Evolutionary conservation across 495 filamentous ascomycete species (phyloP).

Genomic region (Aspergillus homomorphus): DNA sequence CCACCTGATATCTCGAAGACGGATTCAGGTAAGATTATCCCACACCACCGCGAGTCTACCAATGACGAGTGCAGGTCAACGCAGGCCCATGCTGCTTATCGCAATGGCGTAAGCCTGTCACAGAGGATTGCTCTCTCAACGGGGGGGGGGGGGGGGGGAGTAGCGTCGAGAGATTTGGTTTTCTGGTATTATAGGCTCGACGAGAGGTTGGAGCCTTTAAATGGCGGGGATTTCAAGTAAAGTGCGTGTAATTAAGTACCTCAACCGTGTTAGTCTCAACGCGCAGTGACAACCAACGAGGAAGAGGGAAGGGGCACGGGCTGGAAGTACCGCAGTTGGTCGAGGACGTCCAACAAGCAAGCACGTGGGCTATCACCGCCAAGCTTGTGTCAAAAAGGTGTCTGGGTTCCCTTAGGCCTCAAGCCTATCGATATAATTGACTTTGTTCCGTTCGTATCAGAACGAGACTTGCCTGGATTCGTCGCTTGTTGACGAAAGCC

Average conservation of each 20-base stretch:
- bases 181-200: not conserved
- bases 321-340: not conserved
- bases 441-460: not conserved
- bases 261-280: not conserved
- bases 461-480: not conserved
- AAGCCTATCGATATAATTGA: not conserved
- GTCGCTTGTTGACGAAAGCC: not conserved
- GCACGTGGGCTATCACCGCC: not conserved
- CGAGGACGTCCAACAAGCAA: not conserved
- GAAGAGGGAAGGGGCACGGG: not conserved
- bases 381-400: not conserved
- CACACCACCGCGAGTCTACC: not conserved
- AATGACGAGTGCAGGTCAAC: not conserved
- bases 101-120: not conserved
- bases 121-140: not conserved
- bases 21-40: not conserved
- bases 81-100: not conserved
- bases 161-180: not conserved
- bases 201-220: not conserved
- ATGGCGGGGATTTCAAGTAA: not conserved
- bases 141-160: not conserved
- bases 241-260: not conserved
- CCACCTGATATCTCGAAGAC: constrained; percentile 13
- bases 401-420: not conserved
- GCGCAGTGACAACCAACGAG: not conserved